phyloP scores from a whole-genome alignment of 805 yeast genomes.

The Naumovozyma baii region DNA sequence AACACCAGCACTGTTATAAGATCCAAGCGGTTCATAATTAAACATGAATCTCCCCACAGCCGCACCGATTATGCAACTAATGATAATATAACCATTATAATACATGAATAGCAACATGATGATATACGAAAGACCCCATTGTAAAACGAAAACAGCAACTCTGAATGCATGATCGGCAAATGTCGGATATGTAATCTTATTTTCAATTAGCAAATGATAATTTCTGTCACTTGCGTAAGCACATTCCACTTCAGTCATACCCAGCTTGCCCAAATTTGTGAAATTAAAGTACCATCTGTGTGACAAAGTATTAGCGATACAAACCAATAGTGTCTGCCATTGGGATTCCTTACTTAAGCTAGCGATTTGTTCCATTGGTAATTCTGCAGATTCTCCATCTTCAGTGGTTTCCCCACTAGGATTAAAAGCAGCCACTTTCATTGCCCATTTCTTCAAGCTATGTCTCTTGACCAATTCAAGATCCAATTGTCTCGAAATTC shows the following conservation, averaged over 20 bases:
- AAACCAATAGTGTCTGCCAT: slow-evolving; percentile 9
- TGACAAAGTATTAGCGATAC: slow-evolving; percentile 21
- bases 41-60: slow-evolving; percentile 48
- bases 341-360: slow-evolving; percentile 4
- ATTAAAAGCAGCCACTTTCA: slow-evolving; percentile 1
- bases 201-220: not conserved
- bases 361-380: slow-evolving; percentile 6
- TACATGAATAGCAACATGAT: slow-evolving; percentile 69
- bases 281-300: slow-evolving; percentile 18
- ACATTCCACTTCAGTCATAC: slow-evolving; percentile 4
- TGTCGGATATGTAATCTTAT: slow-evolving; percentile 30
- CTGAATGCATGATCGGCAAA: slow-evolving; percentile 44
- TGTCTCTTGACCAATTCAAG: slow-evolving; percentile 30
- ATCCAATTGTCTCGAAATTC: slow-evolving; percentile 46
- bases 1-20: slow-evolving; percentile 10
- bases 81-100: slow-evolving; percentile 59
- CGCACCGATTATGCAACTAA: slow-evolving; percentile 55
- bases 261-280: not conserved
- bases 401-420: slow-evolving; percentile 2
- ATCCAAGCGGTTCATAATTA: slow-evolving; percentile 36
- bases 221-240: not conserved
- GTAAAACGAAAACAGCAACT: slow-evolving; percentile 41
- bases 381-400: slow-evolving; percentile 5
- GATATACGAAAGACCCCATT: slow-evolving; percentile 55
- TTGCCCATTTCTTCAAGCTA: slow-evolving; percentile 7